A percentile compares a stretch with the other conserved stretches of the same genome.
phyloP scores from a whole-genome alignment of 352 stramenopile genomes.

The Phytophthora fragariaefolia region DNA sequence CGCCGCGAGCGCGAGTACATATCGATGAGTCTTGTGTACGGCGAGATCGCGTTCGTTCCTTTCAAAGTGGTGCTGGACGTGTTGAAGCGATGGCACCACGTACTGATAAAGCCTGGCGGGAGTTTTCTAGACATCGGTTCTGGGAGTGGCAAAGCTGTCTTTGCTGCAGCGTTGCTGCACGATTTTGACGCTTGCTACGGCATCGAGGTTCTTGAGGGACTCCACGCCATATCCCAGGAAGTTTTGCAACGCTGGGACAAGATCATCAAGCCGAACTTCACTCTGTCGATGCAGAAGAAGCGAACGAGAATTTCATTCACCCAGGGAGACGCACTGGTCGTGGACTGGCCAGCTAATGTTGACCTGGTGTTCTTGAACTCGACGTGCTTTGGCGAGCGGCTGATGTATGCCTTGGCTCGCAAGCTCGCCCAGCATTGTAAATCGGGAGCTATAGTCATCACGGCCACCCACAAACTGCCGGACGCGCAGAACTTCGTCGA shows the following conservation, averaged over 20 bases:
- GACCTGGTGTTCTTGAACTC: conserved; percentile 91
- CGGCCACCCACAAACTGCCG: conserved; percentile 58
- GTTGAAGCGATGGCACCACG: conserved; percentile 65
- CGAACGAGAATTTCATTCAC: conserved; percentile 76
- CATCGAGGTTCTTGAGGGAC: conserved; percentile 88
- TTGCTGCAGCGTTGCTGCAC: conserved; percentile 82
- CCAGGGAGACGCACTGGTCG: conserved; percentile 65
- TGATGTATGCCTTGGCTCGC: conserved; percentile 66
- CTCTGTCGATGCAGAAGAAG: conserved; percentile 69
- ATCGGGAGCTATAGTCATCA: conserved; percentile 63
- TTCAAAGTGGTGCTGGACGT: conserved; percentile 75
- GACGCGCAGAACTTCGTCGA: conserved; percentile 55
- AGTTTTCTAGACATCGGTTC: conserved; percentile 90
- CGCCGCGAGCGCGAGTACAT: conserved; percentile 62
- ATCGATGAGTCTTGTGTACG: conserved; percentile 86
- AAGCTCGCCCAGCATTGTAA: conserved; percentile 61
- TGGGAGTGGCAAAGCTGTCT: conserved; percentile 88
- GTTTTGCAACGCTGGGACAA: conserved; percentile 66
- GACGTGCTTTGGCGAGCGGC: conserved; percentile 82
- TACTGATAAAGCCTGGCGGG: conserved; percentile 69
- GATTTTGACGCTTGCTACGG: conserved; percentile 88
- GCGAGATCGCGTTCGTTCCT: conserved; percentile 87
- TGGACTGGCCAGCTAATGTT: conserved; percentile 70
- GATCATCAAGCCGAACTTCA: conserved; percentile 51
- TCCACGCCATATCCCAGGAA: conserved; percentile 69